Conservation (phyloP, 495 filamentous ascomycete species). For the Lophiotrema nucula region DNA sequence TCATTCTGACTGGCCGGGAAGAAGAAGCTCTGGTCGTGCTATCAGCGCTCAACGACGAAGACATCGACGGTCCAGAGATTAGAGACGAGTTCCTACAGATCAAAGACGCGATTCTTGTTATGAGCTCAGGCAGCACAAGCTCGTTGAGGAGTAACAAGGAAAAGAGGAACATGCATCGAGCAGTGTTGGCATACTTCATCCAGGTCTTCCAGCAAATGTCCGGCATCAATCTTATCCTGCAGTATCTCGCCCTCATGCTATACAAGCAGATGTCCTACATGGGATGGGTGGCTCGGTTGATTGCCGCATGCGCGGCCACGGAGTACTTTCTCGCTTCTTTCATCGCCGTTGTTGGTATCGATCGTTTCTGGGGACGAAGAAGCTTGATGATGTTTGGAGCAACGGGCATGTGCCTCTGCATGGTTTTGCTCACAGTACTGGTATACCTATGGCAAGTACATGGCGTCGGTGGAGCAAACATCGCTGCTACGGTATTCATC, state of each 20-base stretch:
- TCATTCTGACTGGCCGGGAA: slow-evolving; percentile 66
- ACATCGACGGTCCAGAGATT: slow-evolving; percentile 53
- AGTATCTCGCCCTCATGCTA: slow-evolving; percentile 69
- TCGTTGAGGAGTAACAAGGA: slow-evolving; percentile 71
- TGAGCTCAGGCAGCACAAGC: slow-evolving; percentile 58
- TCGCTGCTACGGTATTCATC: slow-evolving; percentile 59
- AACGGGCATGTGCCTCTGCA: slow-evolving; percentile 64
- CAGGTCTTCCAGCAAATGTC: slow-evolving; percentile 74
- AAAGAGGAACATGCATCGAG: slow-evolving; percentile 71
- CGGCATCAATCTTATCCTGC: slow-evolving; percentile 75
- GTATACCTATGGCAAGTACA: slow-evolving; percentile 29
- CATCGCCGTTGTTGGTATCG: slow-evolving; percentile 69
- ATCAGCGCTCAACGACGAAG: slow-evolving; percentile 56
- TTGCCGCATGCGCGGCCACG: slow-evolving; percentile 71
- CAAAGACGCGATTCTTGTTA: slow-evolving; percentile 71
- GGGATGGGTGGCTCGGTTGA: slow-evolving; percentile 58
- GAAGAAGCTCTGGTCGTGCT: slow-evolving; percentile 66
- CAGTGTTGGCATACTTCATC: slow-evolving; percentile 51
- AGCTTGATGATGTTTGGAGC: slow-evolving; percentile 72
- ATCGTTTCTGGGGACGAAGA: slow-evolving; percentile 62
- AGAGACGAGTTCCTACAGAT: slow-evolving; percentile 67
- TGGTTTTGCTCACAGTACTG: slow-evolving; percentile 63
- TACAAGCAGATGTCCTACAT: slow-evolving; percentile 55
- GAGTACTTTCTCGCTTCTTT: slow-evolving; percentile 74
- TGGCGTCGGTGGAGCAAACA: slow-evolving; percentile 34